A percentile compares a stretch with the other conserved stretches of the same genome.
Conservation (phyloP, 345 rosid genomes). For the Eucalyptus paniculata region DNA sequence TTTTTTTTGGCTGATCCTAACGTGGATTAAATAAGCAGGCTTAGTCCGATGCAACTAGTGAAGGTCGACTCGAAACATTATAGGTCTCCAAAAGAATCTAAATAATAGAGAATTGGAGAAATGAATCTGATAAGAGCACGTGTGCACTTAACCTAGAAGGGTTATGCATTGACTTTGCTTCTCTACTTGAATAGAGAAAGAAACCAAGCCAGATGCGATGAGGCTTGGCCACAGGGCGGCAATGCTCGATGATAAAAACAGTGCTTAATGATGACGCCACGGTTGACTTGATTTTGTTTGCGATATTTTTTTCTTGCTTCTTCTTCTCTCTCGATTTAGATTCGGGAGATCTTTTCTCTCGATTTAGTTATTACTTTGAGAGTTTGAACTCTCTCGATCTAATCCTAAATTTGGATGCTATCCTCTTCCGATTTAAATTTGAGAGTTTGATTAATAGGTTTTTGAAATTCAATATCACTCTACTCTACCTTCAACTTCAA, state of each 20-base stretch:
- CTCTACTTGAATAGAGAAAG: background rate
- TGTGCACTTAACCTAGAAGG: background rate
- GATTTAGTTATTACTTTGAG: background rate
- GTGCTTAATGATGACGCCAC: accelerated
- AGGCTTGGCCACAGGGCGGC: background rate
- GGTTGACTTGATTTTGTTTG: too few relatives aligned
- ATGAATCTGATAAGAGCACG: background rate
- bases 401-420: too few relatives aligned
- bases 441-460: too few relatives aligned
- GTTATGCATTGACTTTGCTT: background rate
- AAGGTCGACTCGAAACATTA: background rate
- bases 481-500: too few relatives aligned
- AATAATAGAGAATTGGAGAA: background rate
- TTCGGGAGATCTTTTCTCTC: too few relatives aligned
- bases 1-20: background rate
- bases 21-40: background rate
- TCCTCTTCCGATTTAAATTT: background rate
- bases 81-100: background rate
- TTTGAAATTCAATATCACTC: too few relatives aligned
- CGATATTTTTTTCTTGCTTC: too few relatives aligned
- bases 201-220: background rate
- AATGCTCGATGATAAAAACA: background rate
- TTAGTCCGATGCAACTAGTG: background rate
- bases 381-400: background rate
- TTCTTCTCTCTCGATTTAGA: too few relatives aligned